Conservation (phyloP, 306 rosid species). For the Prosopis cineraria region DNA sequence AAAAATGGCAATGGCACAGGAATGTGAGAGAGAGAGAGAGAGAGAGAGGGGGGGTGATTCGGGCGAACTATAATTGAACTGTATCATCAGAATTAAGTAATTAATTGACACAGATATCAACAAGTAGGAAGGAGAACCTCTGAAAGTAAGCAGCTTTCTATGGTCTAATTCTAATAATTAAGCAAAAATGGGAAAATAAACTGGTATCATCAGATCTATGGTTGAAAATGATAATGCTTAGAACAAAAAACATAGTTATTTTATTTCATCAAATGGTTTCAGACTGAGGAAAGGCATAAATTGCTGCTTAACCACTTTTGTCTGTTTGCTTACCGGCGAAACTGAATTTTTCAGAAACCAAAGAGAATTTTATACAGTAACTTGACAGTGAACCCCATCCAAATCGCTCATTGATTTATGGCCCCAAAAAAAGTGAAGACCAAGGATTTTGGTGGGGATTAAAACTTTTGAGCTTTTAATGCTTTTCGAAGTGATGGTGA, state of each 20-base stretch:
- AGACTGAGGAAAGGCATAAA: not conserved
- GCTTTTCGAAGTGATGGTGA: constrained; percentile 30
- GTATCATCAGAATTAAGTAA: not conserved
- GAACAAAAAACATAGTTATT: not conserved
- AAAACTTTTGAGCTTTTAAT: constrained; percentile 19
- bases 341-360: constrained; percentile 34
- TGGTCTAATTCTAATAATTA: constrained; percentile 10
- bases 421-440: constrained; percentile 6
- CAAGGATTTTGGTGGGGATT: constrained; percentile 21
- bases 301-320: not conserved
- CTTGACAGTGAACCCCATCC: not conserved
- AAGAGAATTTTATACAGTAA: not conserved
- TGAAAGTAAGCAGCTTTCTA: not conserved
- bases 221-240: not conserved
- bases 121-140: constrained; percentile 20
- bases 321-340: constrained; percentile 28
- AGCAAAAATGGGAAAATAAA: constrained; percentile 9
- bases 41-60: not conserved
- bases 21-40: not conserved
- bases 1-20: constrained; percentile 1
- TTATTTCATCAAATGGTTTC: not conserved
- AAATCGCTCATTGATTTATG: constrained; percentile 12
- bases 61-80: not conserved
- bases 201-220: constrained; percentile 27
- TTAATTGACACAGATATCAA: constrained; percentile 6